These are phyloP conservation scores for Aspergillus vadensis DNA, from an alignment of 2,329 filamentous ascomycete genomes.

Conservation along the genomic window DNA sequence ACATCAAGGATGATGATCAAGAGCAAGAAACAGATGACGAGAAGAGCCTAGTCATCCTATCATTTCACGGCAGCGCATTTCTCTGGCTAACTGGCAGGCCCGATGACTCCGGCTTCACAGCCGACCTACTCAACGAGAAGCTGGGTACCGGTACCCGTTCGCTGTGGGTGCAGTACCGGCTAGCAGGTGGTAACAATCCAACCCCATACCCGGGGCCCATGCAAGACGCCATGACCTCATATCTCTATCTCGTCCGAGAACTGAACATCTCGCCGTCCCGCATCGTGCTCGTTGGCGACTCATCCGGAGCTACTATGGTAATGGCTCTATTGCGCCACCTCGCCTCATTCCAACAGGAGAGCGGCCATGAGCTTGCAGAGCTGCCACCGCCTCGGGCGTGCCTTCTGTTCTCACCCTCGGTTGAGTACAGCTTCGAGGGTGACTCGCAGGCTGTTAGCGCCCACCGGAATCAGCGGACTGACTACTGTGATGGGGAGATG, in stretches of 20 bases:
- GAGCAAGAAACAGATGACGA: not conserved
- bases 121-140: not conserved
- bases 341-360: constrained; percentile 2
- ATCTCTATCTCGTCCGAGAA: constrained; percentile 23
- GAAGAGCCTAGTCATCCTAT: not conserved
- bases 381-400: constrained; percentile 6
- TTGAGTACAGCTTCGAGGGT: constrained; percentile 1
- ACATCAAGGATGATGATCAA: not conserved
- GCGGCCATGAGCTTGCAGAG: not conserved
- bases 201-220: constrained; percentile 23
- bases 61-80: not conserved
- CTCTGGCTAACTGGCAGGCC: constrained; percentile 3
- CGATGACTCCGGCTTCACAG: not conserved
- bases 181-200: not conserved
- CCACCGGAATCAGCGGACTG: constrained; percentile 17
- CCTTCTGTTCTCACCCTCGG: constrained; percentile 7
- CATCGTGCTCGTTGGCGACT: constrained; percentile 26
- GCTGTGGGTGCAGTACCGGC: constrained; percentile 4
- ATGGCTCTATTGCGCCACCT: constrained; percentile 26
- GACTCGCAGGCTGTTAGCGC: not conserved
- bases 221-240: constrained; percentile 28
- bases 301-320: constrained; percentile 23
- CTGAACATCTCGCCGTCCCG: constrained; percentile 23
- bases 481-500: constrained; percentile 17
- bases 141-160: not conserved